Evolutionary conservation across 179 eudicot species (phyloP).

Genomic region (Spergularia azorica): DNA sequence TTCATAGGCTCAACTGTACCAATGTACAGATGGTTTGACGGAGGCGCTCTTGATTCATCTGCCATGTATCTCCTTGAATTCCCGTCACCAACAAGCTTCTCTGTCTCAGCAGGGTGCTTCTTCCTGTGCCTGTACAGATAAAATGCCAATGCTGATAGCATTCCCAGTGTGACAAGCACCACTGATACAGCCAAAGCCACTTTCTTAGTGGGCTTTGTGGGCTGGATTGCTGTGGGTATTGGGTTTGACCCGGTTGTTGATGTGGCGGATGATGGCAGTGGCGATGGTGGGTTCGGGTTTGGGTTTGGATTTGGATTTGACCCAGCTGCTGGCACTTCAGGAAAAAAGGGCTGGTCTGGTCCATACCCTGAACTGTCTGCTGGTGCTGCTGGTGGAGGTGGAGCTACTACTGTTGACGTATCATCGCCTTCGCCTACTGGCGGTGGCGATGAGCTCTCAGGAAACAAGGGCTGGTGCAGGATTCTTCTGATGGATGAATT

Average conservation of each 20-base stretch:
- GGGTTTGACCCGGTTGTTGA: conserved; percentile 26
- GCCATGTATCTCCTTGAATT: conserved; percentile 38
- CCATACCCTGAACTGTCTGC: conserved; percentile 34
- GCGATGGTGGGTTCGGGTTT: conserved; percentile 36
- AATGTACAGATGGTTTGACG: conserved; percentile 62
- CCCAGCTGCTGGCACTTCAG: conserved; percentile 33
- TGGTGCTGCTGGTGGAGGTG: conserved; percentile 42
- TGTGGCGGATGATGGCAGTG: conserved; percentile 21
- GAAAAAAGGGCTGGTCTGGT: conserved; percentile 50
- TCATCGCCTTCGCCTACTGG: conserved; percentile 24
- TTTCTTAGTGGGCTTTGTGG: conserved; percentile 56
- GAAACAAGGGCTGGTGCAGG: conserved; percentile 69
- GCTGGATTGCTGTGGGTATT: conserved; percentile 49
- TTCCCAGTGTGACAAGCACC: conserved; percentile 62
- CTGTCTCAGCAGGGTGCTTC: conserved; percentile 44
- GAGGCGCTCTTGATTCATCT: conserved; percentile 53
- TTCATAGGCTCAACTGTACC: conserved; percentile 70
- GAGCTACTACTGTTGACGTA: conserved; percentile 35
- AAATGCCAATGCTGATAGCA: conserved; percentile 68
- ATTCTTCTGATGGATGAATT: conserved; percentile 49
- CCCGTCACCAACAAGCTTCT: conserved; percentile 50
- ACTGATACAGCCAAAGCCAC: conserved; percentile 67
- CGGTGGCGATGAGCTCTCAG: conserved; percentile 43
- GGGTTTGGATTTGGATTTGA: conserved; percentile 44
- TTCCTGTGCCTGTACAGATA: conserved; percentile 54